These are phyloP conservation scores for Polyporus arcularius DNA, from an alignment of 768 basidiomycete species.

Conservation along the genomic window DNA sequence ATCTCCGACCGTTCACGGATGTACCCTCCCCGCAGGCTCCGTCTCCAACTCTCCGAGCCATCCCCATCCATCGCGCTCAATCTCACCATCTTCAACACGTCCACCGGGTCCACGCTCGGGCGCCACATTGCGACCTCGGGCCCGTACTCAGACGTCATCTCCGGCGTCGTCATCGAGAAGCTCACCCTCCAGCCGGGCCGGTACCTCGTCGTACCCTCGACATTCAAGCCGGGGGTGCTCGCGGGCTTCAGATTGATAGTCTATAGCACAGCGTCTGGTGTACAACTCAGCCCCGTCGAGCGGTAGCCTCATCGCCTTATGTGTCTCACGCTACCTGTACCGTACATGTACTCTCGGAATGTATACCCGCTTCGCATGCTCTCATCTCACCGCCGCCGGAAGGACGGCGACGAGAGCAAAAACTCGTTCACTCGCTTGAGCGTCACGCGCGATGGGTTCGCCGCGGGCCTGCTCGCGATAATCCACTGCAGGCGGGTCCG, in stretches of 20 bases:
- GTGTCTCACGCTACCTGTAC: background rate
- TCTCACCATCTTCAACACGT: constrained; percentile 54
- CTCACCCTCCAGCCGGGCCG: constrained; percentile 56
- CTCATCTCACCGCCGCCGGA: constrained; percentile 14
- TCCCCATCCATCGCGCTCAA: constrained; percentile 54
- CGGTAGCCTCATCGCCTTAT: background rate
- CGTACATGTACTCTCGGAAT: too few relatives aligned
- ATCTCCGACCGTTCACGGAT: background rate
- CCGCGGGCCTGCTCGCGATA: constrained; percentile 67
- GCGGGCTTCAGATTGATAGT: constrained; percentile 61
- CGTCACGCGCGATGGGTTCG: constrained; percentile 83
- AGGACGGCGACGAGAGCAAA: constrained; percentile 47
- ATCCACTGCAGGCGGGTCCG: constrained; percentile 84
- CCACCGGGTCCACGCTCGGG: constrained; percentile 32
- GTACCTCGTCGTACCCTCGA: constrained; percentile 76
- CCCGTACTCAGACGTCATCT: constrained; percentile 72
- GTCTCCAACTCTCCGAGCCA: constrained; percentile 59
- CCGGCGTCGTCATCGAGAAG: constrained; percentile 66
- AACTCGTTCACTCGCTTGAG: constrained; percentile 80
- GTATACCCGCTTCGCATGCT: too few relatives aligned
- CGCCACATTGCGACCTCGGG: constrained; percentile 69
- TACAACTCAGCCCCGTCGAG: background rate
- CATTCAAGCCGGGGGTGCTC: constrained; percentile 61
- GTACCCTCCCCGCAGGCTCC: constrained; percentile 47
- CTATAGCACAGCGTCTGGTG: constrained; percentile 35